Evolutionary conservation across 2,329 filamentous ascomycete species (phyloP).

Genomic region (Myriosclerotinia duriaeana): DNA sequence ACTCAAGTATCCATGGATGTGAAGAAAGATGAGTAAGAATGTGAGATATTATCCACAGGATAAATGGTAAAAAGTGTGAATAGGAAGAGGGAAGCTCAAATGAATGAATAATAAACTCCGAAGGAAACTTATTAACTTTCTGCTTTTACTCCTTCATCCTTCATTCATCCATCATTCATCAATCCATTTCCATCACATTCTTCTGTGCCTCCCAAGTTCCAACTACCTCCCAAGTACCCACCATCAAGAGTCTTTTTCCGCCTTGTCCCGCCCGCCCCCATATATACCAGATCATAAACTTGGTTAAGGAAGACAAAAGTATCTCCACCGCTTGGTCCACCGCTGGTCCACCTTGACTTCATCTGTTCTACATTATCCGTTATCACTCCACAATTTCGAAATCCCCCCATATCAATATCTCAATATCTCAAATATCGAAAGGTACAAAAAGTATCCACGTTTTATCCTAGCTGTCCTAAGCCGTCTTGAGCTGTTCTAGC

Average conservation of each 20-base stretch:
- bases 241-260: neutral
- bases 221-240: neutral
- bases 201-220: no score
- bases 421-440: constrained; percentile 4
- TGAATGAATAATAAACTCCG: no score
- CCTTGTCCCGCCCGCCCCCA: neutral
- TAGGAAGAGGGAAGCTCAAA: neutral
- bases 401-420: neutral
- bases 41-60: neutral
- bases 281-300: neutral
- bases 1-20: no score
- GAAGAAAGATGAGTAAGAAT: neutral
- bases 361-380: neutral
- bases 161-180: no score
- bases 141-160: neutral
- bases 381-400: constrained; percentile 13
- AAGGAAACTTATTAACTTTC: neutral
- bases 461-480: neutral
- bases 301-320: neutral
- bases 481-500: neutral
- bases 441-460: neutral
- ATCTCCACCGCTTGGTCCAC: neutral
- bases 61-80: neutral
- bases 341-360: neutral
- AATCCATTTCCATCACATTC: no score